Base-by-base conservation (phyloP, 495 filamentous ascomycete genomes). In the Amorphotheca resinae region DNA sequence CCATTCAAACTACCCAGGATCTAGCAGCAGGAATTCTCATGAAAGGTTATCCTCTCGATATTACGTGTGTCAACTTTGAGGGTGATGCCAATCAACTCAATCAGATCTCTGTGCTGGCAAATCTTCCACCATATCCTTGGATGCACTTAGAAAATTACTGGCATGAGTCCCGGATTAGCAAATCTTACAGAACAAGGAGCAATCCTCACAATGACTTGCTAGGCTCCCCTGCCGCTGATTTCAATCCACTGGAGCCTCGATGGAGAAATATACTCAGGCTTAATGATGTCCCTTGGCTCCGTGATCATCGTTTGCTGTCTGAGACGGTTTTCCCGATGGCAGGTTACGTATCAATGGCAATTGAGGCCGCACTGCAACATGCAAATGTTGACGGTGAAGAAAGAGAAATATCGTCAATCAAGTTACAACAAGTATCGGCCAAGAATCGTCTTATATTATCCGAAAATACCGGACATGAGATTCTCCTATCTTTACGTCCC, bases 1-100 rank as follows among this genome's bases (percentile, higher is more conserved):
- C 66, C 28, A 64, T 75, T 1, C 64, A 71, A 37, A 69, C 65
- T 0, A 59, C 65, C 2, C 41, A 73, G 22, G 64, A 70, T 2
- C 59, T 64, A 39, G 68, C 59, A 20, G 54, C 60, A 17, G 42
- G 57, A 6, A 48, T 66, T 3, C 55, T 54, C 37, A 14, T 37
- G 16, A 68, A 64, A 45, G 76, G 76, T 3, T 55, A 54, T 18
- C 12, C 38, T 12, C 54, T 74, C 9, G 58, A 70, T 42, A 64
- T 70, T 33, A 56, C 61, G 41, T 51, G 48, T 17, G 61, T 73
- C 51, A 68, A 72, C 55, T 50, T 60, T 22, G 37, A 37, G 4
- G 59, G 57, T 7, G 16, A 42, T 40, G 4, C 41, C 38, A 54
- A 57, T 4, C 66, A 67, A 45, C 6, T 54, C 38, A 57, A 59